Conservation (phyloP, 2,329 filamentous ascomycete genomes). For the Byssoonygena ceratinophila region DNA sequence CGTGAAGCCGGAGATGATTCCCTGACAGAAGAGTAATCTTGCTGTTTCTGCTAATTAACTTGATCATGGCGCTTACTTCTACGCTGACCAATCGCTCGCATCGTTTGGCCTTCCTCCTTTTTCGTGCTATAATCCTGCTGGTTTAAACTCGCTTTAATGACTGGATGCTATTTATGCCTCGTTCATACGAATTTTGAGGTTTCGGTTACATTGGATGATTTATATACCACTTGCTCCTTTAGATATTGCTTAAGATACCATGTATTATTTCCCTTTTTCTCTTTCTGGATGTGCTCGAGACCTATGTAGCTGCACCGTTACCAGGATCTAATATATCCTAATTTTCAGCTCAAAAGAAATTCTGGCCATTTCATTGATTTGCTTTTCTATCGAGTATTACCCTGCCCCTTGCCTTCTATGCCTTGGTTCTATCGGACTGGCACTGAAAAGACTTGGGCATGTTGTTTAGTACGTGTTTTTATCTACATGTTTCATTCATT, state of each 20-base stretch:
- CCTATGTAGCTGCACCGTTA: not conserved
- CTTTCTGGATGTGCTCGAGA: not conserved
- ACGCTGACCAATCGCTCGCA: not conserved
- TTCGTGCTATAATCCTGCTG: not conserved
- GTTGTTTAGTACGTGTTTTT: not conserved
- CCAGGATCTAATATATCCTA: not conserved
- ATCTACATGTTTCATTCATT: too few relatives aligned
- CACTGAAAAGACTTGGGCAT: not conserved
- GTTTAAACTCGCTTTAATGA: constrained; percentile 6
- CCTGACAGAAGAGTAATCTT: constrained; percentile 43
- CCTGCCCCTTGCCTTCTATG: not conserved
- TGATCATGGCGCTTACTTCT: too few relatives aligned
- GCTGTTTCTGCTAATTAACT: not conserved
- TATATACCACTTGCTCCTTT: not conserved
- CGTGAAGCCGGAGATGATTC: constrained; percentile 73
- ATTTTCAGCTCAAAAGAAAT: not conserved
- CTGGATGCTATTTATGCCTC: constrained; percentile 2
- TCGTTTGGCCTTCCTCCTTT: not conserved
- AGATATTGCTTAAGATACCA: constrained; percentile 8
- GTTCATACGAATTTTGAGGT: constrained; percentile 3
- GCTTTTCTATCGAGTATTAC: too few relatives aligned
- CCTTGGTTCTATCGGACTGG: not conserved
- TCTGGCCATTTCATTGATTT: not conserved
- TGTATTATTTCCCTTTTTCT: constrained; percentile 1
- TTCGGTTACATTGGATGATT: not conserved